A percentile compares a stretch with the other conserved stretches of the same genome.
Conservation (phyloP, 805 yeast genomes). For the Metschnikowia hibisci region DNA sequence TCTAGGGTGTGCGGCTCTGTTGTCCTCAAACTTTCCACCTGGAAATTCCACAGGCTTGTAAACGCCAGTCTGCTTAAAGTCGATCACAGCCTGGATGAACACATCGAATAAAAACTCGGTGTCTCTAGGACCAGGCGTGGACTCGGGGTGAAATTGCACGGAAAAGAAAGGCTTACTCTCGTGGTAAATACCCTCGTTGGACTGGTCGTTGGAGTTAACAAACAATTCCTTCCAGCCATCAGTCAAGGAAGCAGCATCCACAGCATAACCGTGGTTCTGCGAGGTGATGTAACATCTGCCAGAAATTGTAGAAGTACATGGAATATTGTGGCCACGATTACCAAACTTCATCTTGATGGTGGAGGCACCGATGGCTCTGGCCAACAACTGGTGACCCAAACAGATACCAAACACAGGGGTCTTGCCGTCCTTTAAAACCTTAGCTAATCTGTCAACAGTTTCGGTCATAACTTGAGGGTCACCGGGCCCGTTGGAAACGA, state of each 20-base stretch:
- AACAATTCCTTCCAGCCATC: slow-evolving; percentile 90
- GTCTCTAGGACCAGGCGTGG: slow-evolving; percentile 98
- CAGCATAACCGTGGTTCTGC: slow-evolving; percentile 98
- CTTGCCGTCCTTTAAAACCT: slow-evolving; percentile 58
- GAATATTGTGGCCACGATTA: slow-evolving; percentile 99
- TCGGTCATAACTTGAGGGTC: slow-evolving; percentile 85
- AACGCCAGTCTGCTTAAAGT: slow-evolving; percentile 52
- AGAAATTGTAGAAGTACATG: slow-evolving; percentile 82
- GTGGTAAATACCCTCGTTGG: slow-evolving; percentile 97
- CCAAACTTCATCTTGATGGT: slow-evolving; percentile 93
- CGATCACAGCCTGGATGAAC: slow-evolving; percentile 76
- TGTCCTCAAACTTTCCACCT: slow-evolving; percentile 76
- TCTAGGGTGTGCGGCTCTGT: slow-evolving; percentile 70
- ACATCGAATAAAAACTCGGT: slow-evolving; percentile 96
- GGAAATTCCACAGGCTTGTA: slow-evolving; percentile 83
- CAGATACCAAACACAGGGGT: slow-evolving; percentile 97
- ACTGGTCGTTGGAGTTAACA: slow-evolving; percentile 93
- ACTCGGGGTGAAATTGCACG: slow-evolving; percentile 98
- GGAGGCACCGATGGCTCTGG: slow-evolving; percentile 92
- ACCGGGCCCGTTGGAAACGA: slow-evolving; percentile 98
- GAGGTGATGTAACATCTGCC: slow-evolving; percentile 98
- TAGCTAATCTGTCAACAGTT: slow-evolving; percentile 57
- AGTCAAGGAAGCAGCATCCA: slow-evolving; percentile 71
- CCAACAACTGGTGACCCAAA: slow-evolving; percentile 94
- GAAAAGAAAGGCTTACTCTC: slow-evolving; percentile 86